A percentile compares a stretch with the other conserved stretches of the same genome.
Conservation (phyloP, 805 yeast species). For the Maudiozyma serrabonitensis region DNA sequence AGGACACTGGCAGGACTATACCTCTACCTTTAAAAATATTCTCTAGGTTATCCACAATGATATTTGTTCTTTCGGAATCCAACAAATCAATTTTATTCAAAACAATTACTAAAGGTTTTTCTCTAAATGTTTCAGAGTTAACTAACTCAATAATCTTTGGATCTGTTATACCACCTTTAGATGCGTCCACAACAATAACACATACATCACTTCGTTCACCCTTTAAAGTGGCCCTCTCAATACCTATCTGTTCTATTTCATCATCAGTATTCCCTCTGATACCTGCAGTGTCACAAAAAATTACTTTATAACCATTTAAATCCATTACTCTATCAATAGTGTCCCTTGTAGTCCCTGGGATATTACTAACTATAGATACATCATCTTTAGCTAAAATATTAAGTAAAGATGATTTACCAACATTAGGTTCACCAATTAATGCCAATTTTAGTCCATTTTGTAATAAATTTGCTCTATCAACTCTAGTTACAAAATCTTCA, state of each 20-base stretch:
- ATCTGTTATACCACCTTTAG: conserved; percentile 19
- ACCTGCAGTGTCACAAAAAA: conserved; percentile 91
- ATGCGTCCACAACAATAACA: conserved; percentile 43
- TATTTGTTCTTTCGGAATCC: conserved; percentile 3
- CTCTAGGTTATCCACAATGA: conserved; percentile 11
- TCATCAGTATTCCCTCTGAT: conserved; percentile 55
- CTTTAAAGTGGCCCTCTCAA: conserved; percentile 58
- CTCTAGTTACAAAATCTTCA: conserved; percentile 31
- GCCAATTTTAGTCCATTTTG: conserved; percentile 64
- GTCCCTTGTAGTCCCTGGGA: conserved; percentile 94
- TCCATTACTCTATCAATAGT: conserved; percentile 72
- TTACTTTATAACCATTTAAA: conserved; percentile 72
- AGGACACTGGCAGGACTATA: conserved; percentile 44
- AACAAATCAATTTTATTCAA: conserved; percentile 55
- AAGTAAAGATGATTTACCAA: conserved; percentile 85
- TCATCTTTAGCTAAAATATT: conserved; percentile 70
- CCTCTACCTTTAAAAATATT: conserved; percentile 7
- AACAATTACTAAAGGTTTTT: conserved; percentile 31
- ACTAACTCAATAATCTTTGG: conserved; percentile 28
- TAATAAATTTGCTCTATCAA: conserved; percentile 51
- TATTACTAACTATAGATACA: conserved; percentile 81
- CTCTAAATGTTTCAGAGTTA: conserved; percentile 5
- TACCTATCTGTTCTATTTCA: conserved; percentile 69
- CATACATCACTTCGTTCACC: conserved; percentile 59
- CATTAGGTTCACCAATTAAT: conserved; percentile 87